Percentiles rank a stretch among this genome's conserved stretches.
Conservation (phyloP, 2,329 filamentous ascomycete species). For the Epichloe uncinata region DNA sequence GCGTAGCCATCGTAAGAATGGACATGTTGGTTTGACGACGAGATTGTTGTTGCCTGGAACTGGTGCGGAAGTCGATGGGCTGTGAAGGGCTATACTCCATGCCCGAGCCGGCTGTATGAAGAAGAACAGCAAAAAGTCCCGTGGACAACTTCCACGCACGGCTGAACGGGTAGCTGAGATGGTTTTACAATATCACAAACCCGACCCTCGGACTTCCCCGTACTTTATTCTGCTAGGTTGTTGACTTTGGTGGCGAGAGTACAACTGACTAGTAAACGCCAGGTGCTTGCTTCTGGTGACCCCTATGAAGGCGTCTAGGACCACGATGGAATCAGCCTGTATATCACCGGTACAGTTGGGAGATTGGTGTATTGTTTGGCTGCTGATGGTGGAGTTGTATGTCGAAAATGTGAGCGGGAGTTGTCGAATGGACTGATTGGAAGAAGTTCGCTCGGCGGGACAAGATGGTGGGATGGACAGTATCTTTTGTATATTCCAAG, state of each 20-base stretch:
- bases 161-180: background rate
- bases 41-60: constrained; percentile 13
- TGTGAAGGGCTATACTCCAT: constrained; percentile 30
- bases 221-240: background rate
- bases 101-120: constrained; percentile 8
- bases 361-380: background rate
- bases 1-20: constrained; percentile 33
- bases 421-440: background rate
- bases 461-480: constrained; percentile 6
- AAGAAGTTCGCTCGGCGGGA: background rate
- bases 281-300: background rate
- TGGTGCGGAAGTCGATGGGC: constrained; percentile 16
- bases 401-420: background rate
- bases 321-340: background rate
- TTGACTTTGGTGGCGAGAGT: background rate
- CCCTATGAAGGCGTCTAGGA: background rate
- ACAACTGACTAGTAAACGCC: background rate
- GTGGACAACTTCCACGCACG: background rate
- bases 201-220: background rate
- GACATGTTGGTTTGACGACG: constrained; percentile 30
- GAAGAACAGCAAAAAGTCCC: background rate
- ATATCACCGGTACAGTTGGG: background rate
- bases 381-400: background rate
- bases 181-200: background rate
- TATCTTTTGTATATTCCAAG: constrained; percentile 18